Conservation (phyloP, 2,329 filamentous ascomycete genomes). For the Aspergillus jensenii region DNA sequence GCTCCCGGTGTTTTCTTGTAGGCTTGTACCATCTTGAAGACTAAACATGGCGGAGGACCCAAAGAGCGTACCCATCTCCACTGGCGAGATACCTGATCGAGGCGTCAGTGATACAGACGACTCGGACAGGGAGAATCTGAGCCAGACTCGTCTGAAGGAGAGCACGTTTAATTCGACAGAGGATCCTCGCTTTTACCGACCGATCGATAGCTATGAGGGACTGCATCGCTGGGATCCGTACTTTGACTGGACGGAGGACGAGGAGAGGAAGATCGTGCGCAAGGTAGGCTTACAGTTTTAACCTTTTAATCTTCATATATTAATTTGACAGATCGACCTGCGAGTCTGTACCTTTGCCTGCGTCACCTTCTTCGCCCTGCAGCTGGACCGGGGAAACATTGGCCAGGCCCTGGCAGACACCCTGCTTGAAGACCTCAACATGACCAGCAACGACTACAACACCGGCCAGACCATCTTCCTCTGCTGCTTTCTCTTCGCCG, state of each 20-base stretch:
- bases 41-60: neutral
- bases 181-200: conserved; percentile 36
- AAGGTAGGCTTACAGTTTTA: conserved; percentile 34
- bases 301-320: too few species aligned
- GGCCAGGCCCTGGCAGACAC: conserved; percentile 59
- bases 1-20: too few species aligned
- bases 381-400: neutral
- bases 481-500: conserved; percentile 45
- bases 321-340: neutral
- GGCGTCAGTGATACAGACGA: neutral
- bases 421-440: conserved; percentile 50
- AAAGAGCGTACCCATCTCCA: neutral
- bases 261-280: conserved; percentile 41
- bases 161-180: conserved; percentile 35
- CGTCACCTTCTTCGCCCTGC: neutral
- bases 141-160: neutral
- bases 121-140: neutral
- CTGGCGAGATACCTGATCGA: neutral
- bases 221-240: conserved; percentile 49
- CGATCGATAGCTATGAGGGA: conserved; percentile 46
- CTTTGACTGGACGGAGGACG: conserved; percentile 44
- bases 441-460: conserved; percentile 52
- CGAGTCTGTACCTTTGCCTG: neutral
- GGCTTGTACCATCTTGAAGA: neutral
- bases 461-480: conserved; percentile 43